Percentiles rank a stretch among this genome's conserved stretches.
These are phyloP conservation scores for Mentha longifolia DNA, from an alignment of 257 asterid species.

Conservation along the genomic window DNA sequence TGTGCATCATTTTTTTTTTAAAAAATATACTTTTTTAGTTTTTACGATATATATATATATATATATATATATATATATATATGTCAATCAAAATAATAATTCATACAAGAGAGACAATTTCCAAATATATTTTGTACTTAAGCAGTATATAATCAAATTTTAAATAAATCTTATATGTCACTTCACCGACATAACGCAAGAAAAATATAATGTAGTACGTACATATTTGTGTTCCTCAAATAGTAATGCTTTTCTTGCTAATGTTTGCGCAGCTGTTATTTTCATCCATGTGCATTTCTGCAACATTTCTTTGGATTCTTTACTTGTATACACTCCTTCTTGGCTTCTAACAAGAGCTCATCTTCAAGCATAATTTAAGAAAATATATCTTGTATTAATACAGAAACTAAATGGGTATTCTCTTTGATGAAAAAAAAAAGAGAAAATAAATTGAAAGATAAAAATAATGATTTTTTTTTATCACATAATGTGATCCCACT, in stretches of 20 bases:
- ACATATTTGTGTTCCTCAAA: background rate
- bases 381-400: background rate
- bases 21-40: too few species aligned
- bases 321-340: background rate
- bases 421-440: too few species aligned
- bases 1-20: too few species aligned
- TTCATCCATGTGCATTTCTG: background rate
- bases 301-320: background rate
- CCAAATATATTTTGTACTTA: too few species aligned
- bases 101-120: too few species aligned
- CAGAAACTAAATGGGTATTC: background rate
- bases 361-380: background rate
- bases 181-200: background rate
- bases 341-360: background rate
- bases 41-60: too few species aligned
- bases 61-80: too few species aligned
- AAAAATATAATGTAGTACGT: background rate
- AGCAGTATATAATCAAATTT: background rate
- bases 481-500: too few species aligned
- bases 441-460: too few species aligned
- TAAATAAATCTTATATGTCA: background rate
- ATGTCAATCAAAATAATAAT: too few species aligned
- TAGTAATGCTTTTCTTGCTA: background rate
- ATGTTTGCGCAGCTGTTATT: constrained; percentile 12
- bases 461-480: too few species aligned